A percentile compares a stretch with the other conserved stretches of the same genome.
Evolutionary conservation across 169 alveolate species (phyloP).

Genomic region (Fabrea salina): DNA sequence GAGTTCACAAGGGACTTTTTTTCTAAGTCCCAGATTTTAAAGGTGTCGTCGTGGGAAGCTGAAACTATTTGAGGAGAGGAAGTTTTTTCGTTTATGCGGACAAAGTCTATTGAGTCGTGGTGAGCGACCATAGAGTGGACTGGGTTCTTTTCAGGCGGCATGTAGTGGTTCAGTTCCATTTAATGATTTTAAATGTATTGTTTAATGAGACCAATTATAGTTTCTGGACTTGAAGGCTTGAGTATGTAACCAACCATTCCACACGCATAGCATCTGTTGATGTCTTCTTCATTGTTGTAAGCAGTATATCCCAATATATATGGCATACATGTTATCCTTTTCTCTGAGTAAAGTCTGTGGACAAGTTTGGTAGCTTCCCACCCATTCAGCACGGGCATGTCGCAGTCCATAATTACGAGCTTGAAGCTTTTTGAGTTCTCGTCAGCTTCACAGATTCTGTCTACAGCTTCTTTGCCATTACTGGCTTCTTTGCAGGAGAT

Average conservation of each 20-base stretch:
- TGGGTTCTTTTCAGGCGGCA: background rate
- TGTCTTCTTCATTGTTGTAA: background rate
- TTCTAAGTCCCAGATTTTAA: slow-evolving; percentile 3
- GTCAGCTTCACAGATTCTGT: no score
- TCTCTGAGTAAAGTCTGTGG: no score
- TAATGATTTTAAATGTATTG: no score
- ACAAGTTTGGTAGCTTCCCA: no score
- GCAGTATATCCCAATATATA: background rate
- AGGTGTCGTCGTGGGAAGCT: slow-evolving; percentile 4
- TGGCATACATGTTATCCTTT: no score
- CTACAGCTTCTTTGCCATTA: background rate
- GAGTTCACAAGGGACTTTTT: background rate
- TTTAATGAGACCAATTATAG: no score
- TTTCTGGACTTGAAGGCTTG: background rate
- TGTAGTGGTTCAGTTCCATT: background rate
- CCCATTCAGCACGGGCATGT: no score
- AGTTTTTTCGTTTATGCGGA: background rate
- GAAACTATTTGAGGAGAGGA: background rate
- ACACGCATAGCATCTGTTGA: background rate
- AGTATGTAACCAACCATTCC: background rate
- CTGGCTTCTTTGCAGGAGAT: background rate
- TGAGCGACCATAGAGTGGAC: background rate
- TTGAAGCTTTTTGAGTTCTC: no score
- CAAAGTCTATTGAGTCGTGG: slow-evolving; percentile 17
- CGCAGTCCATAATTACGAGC: no score